Evolutionary conservation across 148 eudicot genomes (phyloP).

Genomic region (Rhododendron kiyosumense): DNA sequence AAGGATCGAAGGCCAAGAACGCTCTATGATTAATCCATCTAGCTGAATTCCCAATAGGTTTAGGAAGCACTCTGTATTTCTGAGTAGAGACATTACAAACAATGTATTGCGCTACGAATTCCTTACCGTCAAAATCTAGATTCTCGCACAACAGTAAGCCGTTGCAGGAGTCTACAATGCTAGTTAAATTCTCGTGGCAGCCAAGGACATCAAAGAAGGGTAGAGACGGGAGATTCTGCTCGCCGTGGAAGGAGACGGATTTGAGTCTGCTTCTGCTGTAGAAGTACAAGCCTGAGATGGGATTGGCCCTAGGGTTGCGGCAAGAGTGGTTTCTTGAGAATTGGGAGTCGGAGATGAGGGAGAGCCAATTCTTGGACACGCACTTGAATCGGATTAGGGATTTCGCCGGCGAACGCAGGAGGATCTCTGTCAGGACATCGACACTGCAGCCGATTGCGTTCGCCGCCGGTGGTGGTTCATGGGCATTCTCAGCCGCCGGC

Average conservation of each 20-base stretch:
- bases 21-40: not conserved
- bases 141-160: not conserved
- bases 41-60: not conserved
- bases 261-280: not conserved
- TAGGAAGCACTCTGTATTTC: not conserved
- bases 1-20: not conserved
- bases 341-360: not conserved
- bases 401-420: not conserved
- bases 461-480: not conserved
- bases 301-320: not conserved
- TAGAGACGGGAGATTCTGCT: not conserved
- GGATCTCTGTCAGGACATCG: not conserved
- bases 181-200: no score
- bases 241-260: not conserved
- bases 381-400: conserved; percentile 4
- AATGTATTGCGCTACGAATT: no score
- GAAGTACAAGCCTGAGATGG: not conserved
- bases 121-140: no score
- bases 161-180: not conserved
- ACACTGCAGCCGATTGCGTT: not conserved
- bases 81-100: not conserved
- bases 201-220: not conserved
- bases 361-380: conserved; percentile 6
- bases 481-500: not conserved
- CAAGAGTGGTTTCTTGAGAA: not conserved